phyloP scores from a whole-genome alignment of 345 rosid species.

The Brassica nigra region DNA sequence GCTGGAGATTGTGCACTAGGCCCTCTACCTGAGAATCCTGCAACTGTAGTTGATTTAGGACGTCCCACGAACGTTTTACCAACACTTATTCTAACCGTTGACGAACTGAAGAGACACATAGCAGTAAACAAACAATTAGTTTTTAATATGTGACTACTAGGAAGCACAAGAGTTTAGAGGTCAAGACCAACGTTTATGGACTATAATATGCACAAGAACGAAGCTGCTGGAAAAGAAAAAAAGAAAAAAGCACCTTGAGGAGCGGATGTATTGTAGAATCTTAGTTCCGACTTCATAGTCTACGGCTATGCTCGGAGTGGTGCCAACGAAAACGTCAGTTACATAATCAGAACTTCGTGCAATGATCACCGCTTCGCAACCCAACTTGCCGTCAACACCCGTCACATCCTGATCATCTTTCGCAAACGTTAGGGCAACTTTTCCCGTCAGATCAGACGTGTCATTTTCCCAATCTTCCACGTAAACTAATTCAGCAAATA shows the following conservation, averaged over 20 bases:
- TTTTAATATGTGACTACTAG: neutral
- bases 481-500: slow-evolving; percentile 10
- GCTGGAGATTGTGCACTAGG: slow-evolving; percentile 18
- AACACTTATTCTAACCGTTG: slow-evolving; percentile 1
- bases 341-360: slow-evolving; percentile 8
- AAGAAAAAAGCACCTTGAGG: slow-evolving; percentile 13
- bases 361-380: neutral
- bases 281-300: slow-evolving; percentile 26
- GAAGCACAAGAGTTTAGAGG: neutral
- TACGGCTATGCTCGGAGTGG: neutral
- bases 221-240: neutral
- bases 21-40: slow-evolving; percentile 31
- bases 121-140: neutral
- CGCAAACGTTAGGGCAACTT: slow-evolving; percentile 17
- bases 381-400: neutral
- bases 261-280: slow-evolving; percentile 26
- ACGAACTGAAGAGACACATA: slow-evolving; percentile 15
- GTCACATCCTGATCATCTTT: neutral
- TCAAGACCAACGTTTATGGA: too few species aligned
- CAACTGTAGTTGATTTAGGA: slow-evolving; percentile 14
- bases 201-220: too few species aligned
- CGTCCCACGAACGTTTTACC: slow-evolving; percentile 19
- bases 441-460: neutral
- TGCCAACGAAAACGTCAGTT: neutral
- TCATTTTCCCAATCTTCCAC: neutral